Evolutionary conservation across 2,329 filamentous ascomycete species (phyloP).

Genomic region (Ophiocordyceps sinensis): DNA sequence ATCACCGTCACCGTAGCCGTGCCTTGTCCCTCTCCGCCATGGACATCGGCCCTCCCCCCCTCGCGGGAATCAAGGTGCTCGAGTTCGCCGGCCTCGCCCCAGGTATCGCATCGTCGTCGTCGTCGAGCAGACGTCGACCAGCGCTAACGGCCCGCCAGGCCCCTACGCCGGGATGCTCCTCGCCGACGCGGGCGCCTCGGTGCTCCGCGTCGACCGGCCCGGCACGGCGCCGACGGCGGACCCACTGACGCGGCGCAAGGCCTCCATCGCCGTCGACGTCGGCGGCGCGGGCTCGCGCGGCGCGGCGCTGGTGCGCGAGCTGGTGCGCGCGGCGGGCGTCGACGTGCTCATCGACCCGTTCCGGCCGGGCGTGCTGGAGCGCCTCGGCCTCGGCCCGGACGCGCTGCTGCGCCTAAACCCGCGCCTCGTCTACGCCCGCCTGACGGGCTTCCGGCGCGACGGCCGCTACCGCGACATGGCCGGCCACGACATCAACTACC

Average conservation of each 20-base stretch:
- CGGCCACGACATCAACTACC: conserved; percentile 93
- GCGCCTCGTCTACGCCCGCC: conserved; percentile 63
- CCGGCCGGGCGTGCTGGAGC: conserved; percentile 80
- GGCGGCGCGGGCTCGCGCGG: conserved; percentile 42
- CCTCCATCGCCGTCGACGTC: conserved; percentile 68
- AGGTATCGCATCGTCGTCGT: conserved; percentile 36
- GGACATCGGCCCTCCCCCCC: conserved; percentile 13
- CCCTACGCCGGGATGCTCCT: conserved; percentile 83
- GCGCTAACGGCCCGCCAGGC: too few relatives aligned
- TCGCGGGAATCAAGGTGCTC: conserved; percentile 40
- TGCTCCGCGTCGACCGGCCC: conserved; percentile 71
- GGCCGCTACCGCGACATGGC: conserved; percentile 80
- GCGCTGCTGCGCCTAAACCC: conserved; percentile 55
- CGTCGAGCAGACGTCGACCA: too few relatives aligned
- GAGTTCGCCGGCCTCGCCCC: conserved; percentile 50
- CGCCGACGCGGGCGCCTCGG: conserved; percentile 75
- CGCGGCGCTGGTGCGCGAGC: conserved; percentile 47
- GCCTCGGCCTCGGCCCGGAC: conserved; percentile 60
- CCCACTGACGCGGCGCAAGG: conserved; percentile 66
- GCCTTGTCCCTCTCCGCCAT: background rate
- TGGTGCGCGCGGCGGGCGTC: conserved; percentile 54
- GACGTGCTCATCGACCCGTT: conserved; percentile 91
- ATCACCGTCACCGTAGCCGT: too few relatives aligned
- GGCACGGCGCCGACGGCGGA: conserved; percentile 43
- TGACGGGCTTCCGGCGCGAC: conserved; percentile 83